phyloP scores from a whole-genome alignment of 2,329 filamentous ascomycete genomes.

The Pestalotiopsis sp. region DNA sequence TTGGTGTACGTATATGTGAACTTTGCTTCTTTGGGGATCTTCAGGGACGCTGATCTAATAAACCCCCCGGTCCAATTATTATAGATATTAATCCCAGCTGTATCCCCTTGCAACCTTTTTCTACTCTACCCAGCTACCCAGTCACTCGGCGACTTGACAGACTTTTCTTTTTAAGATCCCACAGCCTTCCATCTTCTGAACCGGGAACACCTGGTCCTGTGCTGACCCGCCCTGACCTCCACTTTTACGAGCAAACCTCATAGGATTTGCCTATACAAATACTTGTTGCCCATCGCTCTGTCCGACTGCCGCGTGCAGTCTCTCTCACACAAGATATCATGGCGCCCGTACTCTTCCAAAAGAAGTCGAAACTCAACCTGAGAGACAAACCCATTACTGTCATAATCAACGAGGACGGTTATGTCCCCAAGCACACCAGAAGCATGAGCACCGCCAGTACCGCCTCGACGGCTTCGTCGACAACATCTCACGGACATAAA shows the following conservation, averaged over 20 bases:
- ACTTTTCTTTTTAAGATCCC: not conserved
- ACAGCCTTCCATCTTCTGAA: not conserved
- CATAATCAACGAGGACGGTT: conserved; percentile 16
- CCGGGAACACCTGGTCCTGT: not conserved
- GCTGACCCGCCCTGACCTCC: not conserved
- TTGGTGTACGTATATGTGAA: not conserved
- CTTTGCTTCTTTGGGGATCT: conserved; percentile 18
- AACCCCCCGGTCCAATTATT: conserved; percentile 6
- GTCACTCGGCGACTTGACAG: not conserved
- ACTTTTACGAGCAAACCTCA: not conserved
- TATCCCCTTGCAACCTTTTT: not conserved
- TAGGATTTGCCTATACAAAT: not conserved
- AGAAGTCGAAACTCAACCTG: conserved; percentile 27
- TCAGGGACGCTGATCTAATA: conserved; percentile 24
- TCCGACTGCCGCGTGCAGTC: not conserved
- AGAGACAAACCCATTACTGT: not conserved
- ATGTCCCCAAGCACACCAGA: conserved; percentile 16
- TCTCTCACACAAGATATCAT: conserved; percentile 4
- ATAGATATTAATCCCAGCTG: conserved; percentile 16
- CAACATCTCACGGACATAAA: conserved; percentile 12
- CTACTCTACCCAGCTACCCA: not conserved
- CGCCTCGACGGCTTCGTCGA: conserved; percentile 22
- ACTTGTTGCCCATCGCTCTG: not conserved
- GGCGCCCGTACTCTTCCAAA: conserved; percentile 28
- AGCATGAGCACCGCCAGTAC: conserved; percentile 23